Evolutionary conservation across 768 basidiomycete species (phyloP), one percentile per base, ranked within the genome.

Genomic region (Pisolithus marmoratus): DNA sequence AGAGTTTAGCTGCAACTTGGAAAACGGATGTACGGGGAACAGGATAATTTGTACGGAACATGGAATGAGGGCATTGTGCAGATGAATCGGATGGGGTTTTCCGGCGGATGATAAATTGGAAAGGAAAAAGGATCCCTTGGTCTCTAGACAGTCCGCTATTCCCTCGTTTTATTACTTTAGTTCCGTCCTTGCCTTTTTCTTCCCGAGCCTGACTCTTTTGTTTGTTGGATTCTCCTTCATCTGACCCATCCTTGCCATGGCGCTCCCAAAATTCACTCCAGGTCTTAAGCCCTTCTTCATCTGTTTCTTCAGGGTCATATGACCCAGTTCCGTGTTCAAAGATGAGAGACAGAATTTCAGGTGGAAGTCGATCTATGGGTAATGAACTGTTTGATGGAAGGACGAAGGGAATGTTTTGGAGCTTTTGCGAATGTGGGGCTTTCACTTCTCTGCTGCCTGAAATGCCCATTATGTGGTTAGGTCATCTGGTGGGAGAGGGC

Each of bases 291-390:
- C 14, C 34, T 14, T 34, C 14, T 14, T 15, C 14, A 15, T 15
- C 34, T 34, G 12, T 14, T 15, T 34, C 34, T 14, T 34, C 34
- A 4, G 15, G 5, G 34, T 14, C 5, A 14, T 34, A 12, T 14
- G 34, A 12, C 34, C 4, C 34, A 34, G 34, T 34, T 15, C 82
- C 82, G 9, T 75, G 55, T 11, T 72, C 63, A 57, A 83, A 84
- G 50, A 84, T 78, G 53, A 76, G 72, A 1, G 74, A 77, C 6
- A 84, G 72, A 23, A 84, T 68, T 58, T 84, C 82, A 17, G 74
- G 74, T 2, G 82, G 81, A 15, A 83, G 72, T 36, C 69, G 64
- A 51, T 82, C 78, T 31, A 83, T 71, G 1, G 73, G 77, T 54
- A 79, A 82, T 46, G 51, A 31, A 24, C 50, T 52, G 2, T 72